Percentiles rank a stretch among this genome's conserved stretches.
These are phyloP conservation scores for Xylaria multiplex DNA, from an alignment of 2,329 filamentous ascomycete genomes.

Conservation along the genomic window DNA sequence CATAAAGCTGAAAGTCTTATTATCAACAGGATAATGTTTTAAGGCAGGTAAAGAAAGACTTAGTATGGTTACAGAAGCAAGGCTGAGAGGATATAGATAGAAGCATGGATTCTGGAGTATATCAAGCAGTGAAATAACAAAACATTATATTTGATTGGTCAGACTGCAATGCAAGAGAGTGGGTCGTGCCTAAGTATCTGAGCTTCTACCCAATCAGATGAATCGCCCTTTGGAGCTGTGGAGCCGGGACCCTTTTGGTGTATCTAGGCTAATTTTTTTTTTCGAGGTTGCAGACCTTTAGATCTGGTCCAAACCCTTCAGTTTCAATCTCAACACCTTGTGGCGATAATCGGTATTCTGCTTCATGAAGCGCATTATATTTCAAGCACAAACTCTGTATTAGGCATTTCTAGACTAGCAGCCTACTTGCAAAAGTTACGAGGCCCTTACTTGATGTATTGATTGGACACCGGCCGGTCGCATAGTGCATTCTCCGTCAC, in stretches of 20 bases:
- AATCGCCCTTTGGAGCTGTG: background rate
- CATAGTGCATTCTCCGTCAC: background rate
- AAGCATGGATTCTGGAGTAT: background rate
- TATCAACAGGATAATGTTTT: background rate
- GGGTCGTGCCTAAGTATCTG: background rate
- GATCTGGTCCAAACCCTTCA: constrained; percentile 12
- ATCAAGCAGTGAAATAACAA: constrained; percentile 15
- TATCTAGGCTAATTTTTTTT: constrained; percentile 42
- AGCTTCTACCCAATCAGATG: constrained; percentile 22
- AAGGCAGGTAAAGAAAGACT: background rate
- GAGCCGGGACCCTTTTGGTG: constrained; percentile 24
- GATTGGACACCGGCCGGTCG: background rate
- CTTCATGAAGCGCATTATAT: background rate
- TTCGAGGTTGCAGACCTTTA: constrained; percentile 23
- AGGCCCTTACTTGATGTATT: background rate
- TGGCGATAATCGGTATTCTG: constrained; percentile 8
- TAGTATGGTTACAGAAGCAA: constrained; percentile 5
- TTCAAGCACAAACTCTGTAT: too few relatives aligned
- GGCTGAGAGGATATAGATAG: constrained; percentile 13
- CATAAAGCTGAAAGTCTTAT: constrained; percentile 38
- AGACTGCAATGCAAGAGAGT: background rate
- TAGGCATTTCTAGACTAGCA: background rate
- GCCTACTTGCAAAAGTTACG: background rate
- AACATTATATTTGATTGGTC: constrained; percentile 31
- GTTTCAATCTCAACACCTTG: constrained; percentile 11